A percentile compares a stretch with the other conserved stretches of the same genome.
phyloP scores from a whole-genome alignment of 352 stramenopile species.

The Thraustotheca clavata region DNA sequence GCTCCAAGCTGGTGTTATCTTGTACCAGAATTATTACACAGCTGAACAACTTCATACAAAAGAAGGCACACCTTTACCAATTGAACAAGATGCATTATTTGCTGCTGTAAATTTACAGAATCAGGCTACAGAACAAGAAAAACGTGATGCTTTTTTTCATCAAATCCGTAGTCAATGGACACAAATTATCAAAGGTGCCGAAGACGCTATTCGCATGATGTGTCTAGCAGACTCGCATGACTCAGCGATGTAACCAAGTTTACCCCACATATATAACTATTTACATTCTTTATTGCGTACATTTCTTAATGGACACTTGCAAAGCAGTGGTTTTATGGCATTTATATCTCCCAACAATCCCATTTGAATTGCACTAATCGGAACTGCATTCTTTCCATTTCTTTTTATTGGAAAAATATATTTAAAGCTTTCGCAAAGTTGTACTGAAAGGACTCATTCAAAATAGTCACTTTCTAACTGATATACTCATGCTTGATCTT shows the following conservation, averaged over 20 bases:
- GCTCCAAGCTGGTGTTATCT: not conserved
- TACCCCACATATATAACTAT: not conserved
- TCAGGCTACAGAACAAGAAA: not conserved
- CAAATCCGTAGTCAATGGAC: not conserved
- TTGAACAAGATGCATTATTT: not conserved
- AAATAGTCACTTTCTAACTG: too few species aligned
- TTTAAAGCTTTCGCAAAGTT: too few species aligned
- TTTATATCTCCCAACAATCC: too few species aligned
- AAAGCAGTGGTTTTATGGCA: too few species aligned
- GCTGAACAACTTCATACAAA: not conserved
- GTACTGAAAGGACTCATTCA: too few species aligned
- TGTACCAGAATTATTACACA: slow-evolving; percentile 20
- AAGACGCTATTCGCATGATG: not conserved
- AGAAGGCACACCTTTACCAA: not conserved
- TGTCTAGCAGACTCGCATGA: too few species aligned
- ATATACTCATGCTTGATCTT: not conserved
- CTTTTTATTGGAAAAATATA: too few species aligned
- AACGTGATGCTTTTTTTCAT: not conserved
- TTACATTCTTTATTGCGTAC: not conserved
- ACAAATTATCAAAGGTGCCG: not conserved
- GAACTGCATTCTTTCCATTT: too few species aligned
- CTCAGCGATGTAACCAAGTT: not conserved
- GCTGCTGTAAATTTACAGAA: not conserved
- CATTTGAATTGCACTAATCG: too few species aligned
- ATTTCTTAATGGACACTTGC: not conserved